Base-by-base conservation (phyloP, 1,284 basidiomycete genomes). In the Phellinidium pouzarii region DNA sequence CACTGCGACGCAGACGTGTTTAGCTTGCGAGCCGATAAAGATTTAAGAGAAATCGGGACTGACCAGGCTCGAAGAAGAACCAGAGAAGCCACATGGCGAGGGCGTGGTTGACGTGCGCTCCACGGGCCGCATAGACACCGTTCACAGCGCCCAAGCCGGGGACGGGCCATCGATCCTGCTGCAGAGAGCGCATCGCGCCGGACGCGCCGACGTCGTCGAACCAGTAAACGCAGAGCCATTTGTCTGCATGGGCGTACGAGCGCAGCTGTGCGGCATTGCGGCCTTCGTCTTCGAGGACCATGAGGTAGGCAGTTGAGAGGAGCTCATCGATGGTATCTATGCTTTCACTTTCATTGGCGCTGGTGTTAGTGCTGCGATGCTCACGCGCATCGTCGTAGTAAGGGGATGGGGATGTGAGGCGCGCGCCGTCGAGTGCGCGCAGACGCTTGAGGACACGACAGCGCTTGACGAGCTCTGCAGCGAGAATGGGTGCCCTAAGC, bases 61-160 rank as follows among this genome's bases (percentile, higher is more conserved):
- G 56, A 83, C 85, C 76, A 54, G 78, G 75, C 26, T 70, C 71
- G 26, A 87, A 63, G 43, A 86, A 66, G 57, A 85, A 77, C 56
- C 71, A 73, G 55, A 72, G 68, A 25, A 73, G 54, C 71, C 71
- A 73, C 59, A 72, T 62, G 19, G 64, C 68, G 8, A 72, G 60
- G 3, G 69, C 62, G 6, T 64, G n/a, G n/a, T n/a, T n/a, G n/a
- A n/a, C 64, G 22, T 63, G 50, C 48, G 69, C 69, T 22, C 64
- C 61, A 25, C 66, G 65, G 17, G 52, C 55, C 20, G 20, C 23
- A 22, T 47, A 44, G 19, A 41, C 37, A 5, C 26, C 11, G 38
- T 19, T 31, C 8, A n/a, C 7, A 2, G 31, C 37, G 19, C 37
- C n/a, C 2, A n/a, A 17, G n/a, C 23, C 25, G 8, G 4, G 5